A percentile compares a stretch with the other conserved stretches of the same genome.
Conservation (phyloP, 768 basidiomycete genomes). For the Boletus insuetus region DNA sequence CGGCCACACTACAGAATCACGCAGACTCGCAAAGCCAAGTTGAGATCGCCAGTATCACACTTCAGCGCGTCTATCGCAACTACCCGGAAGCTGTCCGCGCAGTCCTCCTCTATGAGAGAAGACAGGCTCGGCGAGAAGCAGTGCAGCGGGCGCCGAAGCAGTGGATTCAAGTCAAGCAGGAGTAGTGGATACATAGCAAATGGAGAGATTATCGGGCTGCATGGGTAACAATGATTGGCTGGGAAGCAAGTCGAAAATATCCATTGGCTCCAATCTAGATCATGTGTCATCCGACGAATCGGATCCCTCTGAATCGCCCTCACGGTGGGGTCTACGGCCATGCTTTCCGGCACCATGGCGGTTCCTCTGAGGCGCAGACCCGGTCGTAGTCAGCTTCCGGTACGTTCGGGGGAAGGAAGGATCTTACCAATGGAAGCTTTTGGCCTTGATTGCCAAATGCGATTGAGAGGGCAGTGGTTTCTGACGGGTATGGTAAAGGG, state of each 20-base stretch:
- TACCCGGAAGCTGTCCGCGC: conserved; percentile 47
- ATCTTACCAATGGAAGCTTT: conserved; percentile 77
- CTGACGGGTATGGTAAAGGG: conserved; percentile 37
- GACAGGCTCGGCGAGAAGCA: conserved; percentile 25
- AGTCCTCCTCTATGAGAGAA: conserved; percentile 35
- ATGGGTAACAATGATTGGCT: conserved; percentile 23
- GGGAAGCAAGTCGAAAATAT: neutral
- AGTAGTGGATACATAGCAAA: conserved; percentile 26
- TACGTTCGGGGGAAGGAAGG: conserved; percentile 22
- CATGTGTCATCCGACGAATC: conserved; percentile 65
- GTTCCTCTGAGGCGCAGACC: conserved; percentile 56
- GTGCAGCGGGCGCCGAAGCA: conserved; percentile 13
- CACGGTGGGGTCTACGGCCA: conserved; percentile 54
- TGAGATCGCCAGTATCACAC: conserved; percentile 38
- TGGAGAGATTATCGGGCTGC: conserved; percentile 17
- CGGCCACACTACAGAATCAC: conserved; percentile 13
- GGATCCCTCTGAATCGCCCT: conserved; percentile 57
- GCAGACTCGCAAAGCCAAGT: conserved; percentile 22
- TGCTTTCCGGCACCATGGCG: conserved; percentile 71
- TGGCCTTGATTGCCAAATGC: conserved; percentile 89
- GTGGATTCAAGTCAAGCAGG: conserved; percentile 18
- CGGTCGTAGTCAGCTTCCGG: conserved; percentile 23
- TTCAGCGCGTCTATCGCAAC: conserved; percentile 45
- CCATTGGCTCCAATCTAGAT: conserved; percentile 13
- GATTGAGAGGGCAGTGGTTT: conserved; percentile 87